phyloP scores from a whole-genome alignment of 2,329 filamentous ascomycete genomes.

The Colletotrichum sp. region DNA sequence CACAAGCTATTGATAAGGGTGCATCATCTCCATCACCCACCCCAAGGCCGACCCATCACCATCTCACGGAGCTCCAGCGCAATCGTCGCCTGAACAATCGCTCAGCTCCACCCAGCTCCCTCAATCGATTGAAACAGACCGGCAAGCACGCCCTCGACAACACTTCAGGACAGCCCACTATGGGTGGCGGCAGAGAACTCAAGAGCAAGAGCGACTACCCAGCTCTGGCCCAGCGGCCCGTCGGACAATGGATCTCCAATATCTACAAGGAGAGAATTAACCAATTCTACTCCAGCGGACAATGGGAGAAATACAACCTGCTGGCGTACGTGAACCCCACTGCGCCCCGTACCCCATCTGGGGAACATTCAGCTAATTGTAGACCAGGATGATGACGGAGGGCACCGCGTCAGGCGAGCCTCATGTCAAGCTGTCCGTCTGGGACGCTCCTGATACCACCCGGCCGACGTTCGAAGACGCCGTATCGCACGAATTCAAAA shows the following conservation, averaged over 20 bases:
- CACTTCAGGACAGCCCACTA: constrained; percentile 32
- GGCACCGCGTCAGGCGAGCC: constrained; percentile 69
- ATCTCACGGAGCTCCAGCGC: constrained; percentile 11
- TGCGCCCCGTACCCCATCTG: neutral
- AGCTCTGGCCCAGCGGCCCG: constrained; percentile 55
- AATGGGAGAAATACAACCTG: constrained; percentile 79
- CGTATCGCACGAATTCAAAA: constrained; percentile 73
- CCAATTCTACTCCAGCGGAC: constrained; percentile 79
- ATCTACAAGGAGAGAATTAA: constrained; percentile 86
- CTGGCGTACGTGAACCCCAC: constrained; percentile 59
- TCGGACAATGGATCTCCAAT: constrained; percentile 80
- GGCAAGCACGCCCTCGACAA: neutral
- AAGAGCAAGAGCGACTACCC: constrained; percentile 57
- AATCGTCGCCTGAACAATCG: constrained; percentile 33
- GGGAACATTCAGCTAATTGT: constrained; percentile 20
- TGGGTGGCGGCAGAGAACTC: constrained; percentile 55
- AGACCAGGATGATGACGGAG: constrained; percentile 72
- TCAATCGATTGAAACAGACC: constrained; percentile 12
- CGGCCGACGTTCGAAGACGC: constrained; percentile 90
- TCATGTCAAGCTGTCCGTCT: constrained; percentile 84
- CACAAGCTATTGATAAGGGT: neutral
- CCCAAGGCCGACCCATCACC: neutral
- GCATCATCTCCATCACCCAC: neutral
- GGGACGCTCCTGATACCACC: constrained; percentile 78
- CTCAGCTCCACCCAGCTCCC: constrained; percentile 34